A percentile compares a stretch with the other conserved stretches of the same genome.
These are phyloP conservation scores for Pezicula rhizophila DNA, from an alignment of 2,329 filamentous ascomycete genomes.

Conservation along the genomic window DNA sequence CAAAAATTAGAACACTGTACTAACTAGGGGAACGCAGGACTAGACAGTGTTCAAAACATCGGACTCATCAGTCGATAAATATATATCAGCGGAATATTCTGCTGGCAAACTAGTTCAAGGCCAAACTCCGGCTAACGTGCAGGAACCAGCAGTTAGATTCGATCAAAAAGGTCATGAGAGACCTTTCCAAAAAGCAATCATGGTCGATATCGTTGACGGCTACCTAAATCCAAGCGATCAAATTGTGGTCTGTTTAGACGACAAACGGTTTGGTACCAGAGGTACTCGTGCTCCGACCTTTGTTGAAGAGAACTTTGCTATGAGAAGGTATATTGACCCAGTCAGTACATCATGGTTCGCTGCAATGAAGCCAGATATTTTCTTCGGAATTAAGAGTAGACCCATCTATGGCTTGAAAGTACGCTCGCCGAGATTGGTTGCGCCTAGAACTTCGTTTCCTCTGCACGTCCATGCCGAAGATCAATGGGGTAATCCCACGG, in stretches of 20 bases:
- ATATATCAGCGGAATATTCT: slow-evolving; percentile 29
- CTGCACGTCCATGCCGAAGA: slow-evolving; percentile 23
- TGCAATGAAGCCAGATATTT: slow-evolving; percentile 28
- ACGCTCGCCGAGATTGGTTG: slow-evolving; percentile 13
- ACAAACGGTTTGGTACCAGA: slow-evolving; percentile 25
- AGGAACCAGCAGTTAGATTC: slow-evolving; percentile 28
- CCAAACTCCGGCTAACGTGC: slow-evolving; percentile 29
- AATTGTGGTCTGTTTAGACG: slow-evolving; percentile 29
- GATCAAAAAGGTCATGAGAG: slow-evolving; percentile 34
- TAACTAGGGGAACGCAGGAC: slow-evolving; percentile 10
- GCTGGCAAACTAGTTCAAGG: slow-evolving; percentile 20
- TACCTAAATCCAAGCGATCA: slow-evolving; percentile 31
- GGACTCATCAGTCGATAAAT: slow-evolving; percentile 24
- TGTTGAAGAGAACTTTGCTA: slow-evolving; percentile 28
- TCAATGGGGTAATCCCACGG: slow-evolving; percentile 24
- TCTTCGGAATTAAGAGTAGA: slow-evolving; percentile 21
- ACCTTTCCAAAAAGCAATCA: slow-evolving; percentile 33
- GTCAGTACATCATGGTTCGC: slow-evolving; percentile 31
- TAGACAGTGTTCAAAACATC: slow-evolving; percentile 32
- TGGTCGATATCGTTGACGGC: slow-evolving; percentile 31
- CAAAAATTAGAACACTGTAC: not conserved
- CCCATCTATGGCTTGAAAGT: slow-evolving; percentile 13
- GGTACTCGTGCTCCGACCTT: slow-evolving; percentile 31
- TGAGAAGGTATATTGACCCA: slow-evolving; percentile 33
- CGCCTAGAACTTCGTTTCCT: slow-evolving; percentile 14